Conservation (phyloP, 2,329 filamentous ascomycete species). For the Karstenula rhodostoma region DNA sequence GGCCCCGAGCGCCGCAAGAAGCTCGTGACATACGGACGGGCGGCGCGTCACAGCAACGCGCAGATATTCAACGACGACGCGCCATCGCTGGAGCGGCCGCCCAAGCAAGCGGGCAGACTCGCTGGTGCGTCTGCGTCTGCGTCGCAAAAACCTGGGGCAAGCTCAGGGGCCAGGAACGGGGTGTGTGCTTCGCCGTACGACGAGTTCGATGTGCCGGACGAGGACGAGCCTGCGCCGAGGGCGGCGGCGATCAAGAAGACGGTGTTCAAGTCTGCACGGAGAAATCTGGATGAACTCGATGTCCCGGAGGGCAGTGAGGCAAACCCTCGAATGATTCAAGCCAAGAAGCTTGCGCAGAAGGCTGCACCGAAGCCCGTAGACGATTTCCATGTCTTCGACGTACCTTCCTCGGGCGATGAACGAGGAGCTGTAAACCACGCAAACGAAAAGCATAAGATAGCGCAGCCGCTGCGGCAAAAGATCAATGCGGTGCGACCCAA, state of each 20-base stretch:
- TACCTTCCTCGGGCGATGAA: constrained; percentile 19
- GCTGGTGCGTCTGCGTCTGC: constrained; percentile 16
- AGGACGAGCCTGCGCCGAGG: constrained; percentile 33
- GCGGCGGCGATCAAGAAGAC: not conserved
- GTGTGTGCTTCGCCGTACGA: constrained; percentile 21
- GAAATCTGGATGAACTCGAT: not conserved
- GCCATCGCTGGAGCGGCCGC: constrained; percentile 45
- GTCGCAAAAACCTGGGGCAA: constrained; percentile 22
- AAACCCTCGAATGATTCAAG: constrained; percentile 3
- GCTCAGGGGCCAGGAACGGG: constrained; percentile 13
- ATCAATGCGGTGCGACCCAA: not conserved
- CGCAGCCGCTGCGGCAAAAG: constrained; percentile 1
- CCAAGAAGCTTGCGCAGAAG: constrained; percentile 5
- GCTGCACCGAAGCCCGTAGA: constrained; percentile 1
- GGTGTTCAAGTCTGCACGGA: not conserved
- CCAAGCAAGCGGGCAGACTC: constrained; percentile 27
- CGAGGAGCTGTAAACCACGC: not conserved
- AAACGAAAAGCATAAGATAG: constrained; percentile 1
- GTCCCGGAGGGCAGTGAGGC: not conserved
- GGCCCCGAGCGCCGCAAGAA: constrained; percentile 48
- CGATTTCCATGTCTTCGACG: constrained; percentile 16
- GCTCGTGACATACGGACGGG: constrained; percentile 50
- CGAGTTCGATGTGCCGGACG: constrained; percentile 55
- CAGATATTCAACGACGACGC: constrained; percentile 31
- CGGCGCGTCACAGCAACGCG: constrained; percentile 35